phyloP scores from a whole-genome alignment of 352 stramenopile species.

The Globisporangium iwayamae region DNA sequence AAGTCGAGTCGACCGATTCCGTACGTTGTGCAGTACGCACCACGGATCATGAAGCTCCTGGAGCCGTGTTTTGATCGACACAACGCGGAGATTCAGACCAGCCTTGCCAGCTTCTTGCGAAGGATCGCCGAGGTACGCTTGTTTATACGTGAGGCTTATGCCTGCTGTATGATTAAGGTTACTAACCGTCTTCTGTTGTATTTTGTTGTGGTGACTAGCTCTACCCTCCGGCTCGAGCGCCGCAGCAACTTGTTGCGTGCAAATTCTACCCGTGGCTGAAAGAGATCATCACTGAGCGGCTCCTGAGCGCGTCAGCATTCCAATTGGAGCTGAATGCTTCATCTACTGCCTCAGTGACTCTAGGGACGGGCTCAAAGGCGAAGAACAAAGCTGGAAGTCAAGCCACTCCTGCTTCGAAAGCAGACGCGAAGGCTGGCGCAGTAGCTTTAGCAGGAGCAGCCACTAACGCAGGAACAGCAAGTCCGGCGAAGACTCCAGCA shows the following conservation, averaged over 20 bases:
- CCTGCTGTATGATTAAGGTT: neutral
- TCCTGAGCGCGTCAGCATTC: conserved; percentile 60
- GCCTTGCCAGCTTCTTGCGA: conserved; percentile 62
- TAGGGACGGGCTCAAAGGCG: conserved; percentile 9
- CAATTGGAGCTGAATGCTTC: conserved; percentile 47
- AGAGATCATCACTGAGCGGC: conserved; percentile 79
- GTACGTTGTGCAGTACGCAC: conserved; percentile 86
- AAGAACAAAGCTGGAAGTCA: conserved; percentile 14
- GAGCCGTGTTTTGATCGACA: conserved; percentile 86
- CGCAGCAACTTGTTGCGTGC: conserved; percentile 70
- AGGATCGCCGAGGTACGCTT: conserved; percentile 68
- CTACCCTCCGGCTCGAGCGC: conserved; percentile 65
- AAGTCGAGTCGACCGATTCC: conserved; percentile 70
- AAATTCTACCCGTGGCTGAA: conserved; percentile 89
- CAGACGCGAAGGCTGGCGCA: conserved; percentile 10
- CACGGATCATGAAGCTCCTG: conserved; percentile 86
- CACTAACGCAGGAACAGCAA: conserved; percentile 19
- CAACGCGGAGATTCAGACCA: conserved; percentile 75
- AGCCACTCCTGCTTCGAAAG: conserved; percentile 5
- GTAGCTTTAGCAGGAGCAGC: neutral
- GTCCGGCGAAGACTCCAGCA: conserved; percentile 1
- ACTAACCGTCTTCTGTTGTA: conserved; percentile 7
- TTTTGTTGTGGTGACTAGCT: conserved; percentile 36
- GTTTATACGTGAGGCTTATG: neutral
- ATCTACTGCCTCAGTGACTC: conserved; percentile 1